Evolutionary conservation across 2,329 filamentous ascomycete genomes (phyloP), one percentile per base, ranked within the genome.

Genomic region (Lomentospora prolificans): DNA sequence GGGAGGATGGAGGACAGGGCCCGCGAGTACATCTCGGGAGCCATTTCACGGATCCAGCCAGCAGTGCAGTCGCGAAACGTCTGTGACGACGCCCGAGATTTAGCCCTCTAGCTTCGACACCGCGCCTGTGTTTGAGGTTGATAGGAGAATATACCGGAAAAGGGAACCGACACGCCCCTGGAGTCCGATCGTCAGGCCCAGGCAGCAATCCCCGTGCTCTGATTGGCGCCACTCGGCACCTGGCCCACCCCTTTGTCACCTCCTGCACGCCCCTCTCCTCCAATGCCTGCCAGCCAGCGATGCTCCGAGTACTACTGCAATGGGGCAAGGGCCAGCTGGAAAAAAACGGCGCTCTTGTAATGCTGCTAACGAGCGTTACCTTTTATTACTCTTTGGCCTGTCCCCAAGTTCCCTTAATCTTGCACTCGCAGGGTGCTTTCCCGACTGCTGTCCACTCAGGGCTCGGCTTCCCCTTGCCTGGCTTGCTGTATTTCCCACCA

Each of bases 111-210:
- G 12, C 24, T 50, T 48, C 50, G 17, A 50, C 44, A 51, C 53
- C 19, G 46, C 24, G 46, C 44, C 28, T 55, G 28, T 55, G 53
- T 55, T 55, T 55, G 53, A 55, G 53, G 46, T 55, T 50, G 44
- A 50, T 33, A 24, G 44, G 53, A 50, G 44, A 39, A 19, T 39
- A 28, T 50, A 50, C 41, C 46, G n/a, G 53, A 41, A 55, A 50
- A 9, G 30, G 46, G 19, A 39, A 41, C 19, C 12, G 46, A 27
- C 44, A 55, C 53, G 44, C 53, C 53, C 53, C 53, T 50, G 53
- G 53, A 12, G 53, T 55, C 19, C 4, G 53, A 55, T 55, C 30
- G 53, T 12, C 50, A 22, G 27, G 27, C 5, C 31, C 30, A 19
- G 4, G n/a, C 10, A 24, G 50, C 9, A 52, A 39, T 52, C 30